A percentile compares a stretch with the other conserved stretches of the same genome.
Evolutionary conservation across 2,329 filamentous ascomycete species (phyloP).

Genomic region (Aspergillus clavatus): DNA sequence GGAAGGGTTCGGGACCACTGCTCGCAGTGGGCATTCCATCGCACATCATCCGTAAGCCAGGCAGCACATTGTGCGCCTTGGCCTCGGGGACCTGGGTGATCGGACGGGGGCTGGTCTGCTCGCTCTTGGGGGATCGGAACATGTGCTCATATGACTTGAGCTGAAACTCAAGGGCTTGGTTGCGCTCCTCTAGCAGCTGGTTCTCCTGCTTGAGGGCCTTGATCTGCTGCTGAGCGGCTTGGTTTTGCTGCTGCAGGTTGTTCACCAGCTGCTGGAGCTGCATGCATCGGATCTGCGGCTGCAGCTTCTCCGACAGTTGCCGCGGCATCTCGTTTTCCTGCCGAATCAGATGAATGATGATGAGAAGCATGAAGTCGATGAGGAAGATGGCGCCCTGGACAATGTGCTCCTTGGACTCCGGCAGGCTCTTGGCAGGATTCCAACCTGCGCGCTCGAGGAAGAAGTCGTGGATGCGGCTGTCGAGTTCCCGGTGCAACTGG

Average conservation of each 20-base stretch:
- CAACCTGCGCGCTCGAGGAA: conserved; percentile 38
- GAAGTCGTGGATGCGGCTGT: conserved; percentile 36
- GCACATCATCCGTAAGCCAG: conserved; percentile 34
- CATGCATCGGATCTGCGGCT: conserved; percentile 37
- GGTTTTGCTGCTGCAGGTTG: conserved; percentile 35
- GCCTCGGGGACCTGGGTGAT: conserved; percentile 24
- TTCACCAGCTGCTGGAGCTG: conserved; percentile 33
- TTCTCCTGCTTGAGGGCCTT: conserved; percentile 34
- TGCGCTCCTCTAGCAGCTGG: conserved; percentile 31
- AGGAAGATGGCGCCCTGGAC: conserved; percentile 36
- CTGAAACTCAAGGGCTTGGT: conserved; percentile 35
- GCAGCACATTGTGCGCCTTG: conserved; percentile 31
- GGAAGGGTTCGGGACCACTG: conserved; percentile 20
- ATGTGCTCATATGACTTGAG: conserved; percentile 37
- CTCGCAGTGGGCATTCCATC: conserved; percentile 26
- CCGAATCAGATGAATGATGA: conserved; percentile 33
- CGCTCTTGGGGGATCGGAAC: conserved; percentile 34
- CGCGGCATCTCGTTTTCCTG: conserved; percentile 33
- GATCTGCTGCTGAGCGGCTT: conserved; percentile 31
- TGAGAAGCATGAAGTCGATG: conserved; percentile 36
- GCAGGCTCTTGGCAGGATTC: conserved; percentile 37
- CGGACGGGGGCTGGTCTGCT: conserved; percentile 24
- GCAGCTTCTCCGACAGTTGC: conserved; percentile 35
- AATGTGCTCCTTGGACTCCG: conserved; percentile 40
- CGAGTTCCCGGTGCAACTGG: conserved; percentile 35